These are phyloP conservation scores for Coemansia sp. DNA, from an alignment of 192 early-diverging fungal genomes.

Conservation along the genomic window DNA sequence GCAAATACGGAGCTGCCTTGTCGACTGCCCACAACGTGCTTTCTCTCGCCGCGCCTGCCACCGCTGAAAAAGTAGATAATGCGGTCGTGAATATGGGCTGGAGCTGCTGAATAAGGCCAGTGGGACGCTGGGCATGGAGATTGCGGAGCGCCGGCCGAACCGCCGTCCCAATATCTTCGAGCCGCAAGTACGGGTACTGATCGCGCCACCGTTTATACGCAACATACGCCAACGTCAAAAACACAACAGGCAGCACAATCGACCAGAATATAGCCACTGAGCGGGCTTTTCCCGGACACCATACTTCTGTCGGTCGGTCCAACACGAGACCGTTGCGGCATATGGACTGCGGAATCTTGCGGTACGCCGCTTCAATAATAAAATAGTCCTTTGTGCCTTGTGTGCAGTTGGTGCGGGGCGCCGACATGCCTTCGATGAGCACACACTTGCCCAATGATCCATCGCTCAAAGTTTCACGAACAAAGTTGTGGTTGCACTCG, in stretches of 20 bases:
- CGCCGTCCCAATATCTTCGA: conserved; percentile 41
- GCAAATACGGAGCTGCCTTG: conserved; percentile 43
- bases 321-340: conserved; percentile 75
- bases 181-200: conserved; percentile 44
- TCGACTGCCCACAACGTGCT: conserved; percentile 42
- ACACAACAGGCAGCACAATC: conserved; percentile 31
- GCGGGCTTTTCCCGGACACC: conserved; percentile 65
- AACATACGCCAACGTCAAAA: conserved; percentile 37
- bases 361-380: conserved; percentile 79
- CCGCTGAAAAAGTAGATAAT: conserved; percentile 31
- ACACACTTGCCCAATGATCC: conserved; percentile 58
- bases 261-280: conserved; percentile 43
- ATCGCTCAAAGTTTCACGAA: conserved; percentile 50
- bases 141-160: conserved; percentile 29
- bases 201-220: conserved; percentile 42
- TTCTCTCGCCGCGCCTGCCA: conserved; percentile 32
- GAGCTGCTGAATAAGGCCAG: conserved; percentile 30
- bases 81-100: conserved; percentile 48
- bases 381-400: conserved; percentile 59
- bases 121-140: conserved; percentile 6
- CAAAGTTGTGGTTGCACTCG: conserved; percentile 91
- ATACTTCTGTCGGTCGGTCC: conserved; percentile 56
- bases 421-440: conserved; percentile 59
- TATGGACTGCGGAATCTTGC: conserved; percentile 82
- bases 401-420: conserved; percentile 59